Evolutionary conservation across 2,329 filamentous ascomycete species (phyloP).

Genomic region (Magnaporthiopsis poae): DNA sequence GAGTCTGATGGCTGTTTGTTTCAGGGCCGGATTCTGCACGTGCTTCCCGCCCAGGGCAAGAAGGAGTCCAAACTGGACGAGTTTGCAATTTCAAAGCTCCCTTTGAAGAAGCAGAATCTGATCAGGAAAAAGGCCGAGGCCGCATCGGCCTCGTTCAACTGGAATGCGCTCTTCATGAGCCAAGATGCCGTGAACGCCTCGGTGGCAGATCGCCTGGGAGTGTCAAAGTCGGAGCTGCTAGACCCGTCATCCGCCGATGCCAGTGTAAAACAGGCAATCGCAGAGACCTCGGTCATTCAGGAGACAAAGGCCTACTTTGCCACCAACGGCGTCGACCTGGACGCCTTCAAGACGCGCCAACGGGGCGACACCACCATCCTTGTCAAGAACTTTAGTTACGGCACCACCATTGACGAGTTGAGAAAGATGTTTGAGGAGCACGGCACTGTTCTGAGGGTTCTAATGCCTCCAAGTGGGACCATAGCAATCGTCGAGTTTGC

Average conservation of each 20-base stretch:
- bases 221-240: conserved; percentile 82
- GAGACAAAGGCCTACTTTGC: conserved; percentile 89
- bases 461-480: conserved; percentile 87
- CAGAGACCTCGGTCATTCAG: conserved; percentile 82
- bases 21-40: conserved; percentile 83
- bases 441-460: conserved; percentile 67
- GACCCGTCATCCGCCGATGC: conserved; percentile 94
- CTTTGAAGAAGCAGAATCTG: conserved; percentile 86
- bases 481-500: conserved; percentile 88
- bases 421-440: conserved; percentile 75
- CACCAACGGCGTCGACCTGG: conserved; percentile 78
- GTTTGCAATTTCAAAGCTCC: conserved; percentile 78
- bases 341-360: conserved; percentile 77
- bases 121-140: conserved; percentile 78
- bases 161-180: conserved; percentile 99
- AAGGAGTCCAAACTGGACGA: conserved; percentile 76
- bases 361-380: conserved; percentile 80
- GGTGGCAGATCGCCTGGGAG: conserved; percentile 72
- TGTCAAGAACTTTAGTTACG: conserved; percentile 89
- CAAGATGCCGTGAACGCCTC: conserved; percentile 90
- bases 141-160: conserved; percentile 73
- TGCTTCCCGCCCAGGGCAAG: conserved; percentile 75
- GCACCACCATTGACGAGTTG: conserved; percentile 69
- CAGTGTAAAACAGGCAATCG: conserved; percentile 90
- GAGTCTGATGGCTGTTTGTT: conserved; percentile 76